A percentile compares a stretch with the other conserved stretches of the same genome.
Evolutionary conservation across 148 eudicot species (phyloP).

Genomic region (Amaranthus palmeri): DNA sequence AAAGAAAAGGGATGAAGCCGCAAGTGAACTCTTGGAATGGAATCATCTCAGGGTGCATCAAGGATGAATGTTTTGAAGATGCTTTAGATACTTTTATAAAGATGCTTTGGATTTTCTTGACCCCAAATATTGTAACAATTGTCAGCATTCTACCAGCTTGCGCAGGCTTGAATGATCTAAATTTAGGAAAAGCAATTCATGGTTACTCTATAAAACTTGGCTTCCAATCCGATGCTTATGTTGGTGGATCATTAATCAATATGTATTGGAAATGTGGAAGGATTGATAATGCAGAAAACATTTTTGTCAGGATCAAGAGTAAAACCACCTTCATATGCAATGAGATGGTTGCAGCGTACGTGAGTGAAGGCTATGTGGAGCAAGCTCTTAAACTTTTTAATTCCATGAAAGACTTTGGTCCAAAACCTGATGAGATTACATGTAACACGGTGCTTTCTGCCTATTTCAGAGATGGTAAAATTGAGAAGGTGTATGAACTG

Average conservation of each 20-base stretch:
- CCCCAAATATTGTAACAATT: constrained; percentile 41
- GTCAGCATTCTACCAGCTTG: constrained; percentile 46
- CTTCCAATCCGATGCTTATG: constrained; percentile 29
- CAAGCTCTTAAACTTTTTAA: constrained; percentile 27
- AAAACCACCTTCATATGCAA: constrained; percentile 46
- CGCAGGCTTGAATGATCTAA: constrained; percentile 35
- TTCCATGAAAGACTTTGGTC: constrained; percentile 34
- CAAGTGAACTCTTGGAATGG: constrained; percentile 50
- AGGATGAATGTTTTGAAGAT: constrained; percentile 34
- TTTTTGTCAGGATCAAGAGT: constrained; percentile 28
- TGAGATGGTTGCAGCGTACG: constrained; percentile 54
- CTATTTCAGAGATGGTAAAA: constrained; percentile 38
- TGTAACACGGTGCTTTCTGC: constrained; percentile 49
- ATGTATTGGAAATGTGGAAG: constrained; percentile 50
- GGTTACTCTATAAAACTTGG: constrained; percentile 40
- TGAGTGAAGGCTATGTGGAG: constrained; percentile 33
- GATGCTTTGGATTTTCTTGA: constrained; percentile 30
- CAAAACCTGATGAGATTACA: constrained; percentile 45
- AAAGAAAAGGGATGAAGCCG: constrained; percentile 36
- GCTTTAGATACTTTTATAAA: constrained; percentile 38
- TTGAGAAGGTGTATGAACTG: constrained; percentile 30
- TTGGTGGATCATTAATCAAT: constrained; percentile 40
- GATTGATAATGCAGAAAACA: constrained; percentile 34
- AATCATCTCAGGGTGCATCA: constrained; percentile 49
- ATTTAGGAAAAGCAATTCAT: constrained; percentile 41